phyloP scores from a whole-genome alignment of 2,329 filamentous ascomycete species.

The Penicillium sp. region DNA sequence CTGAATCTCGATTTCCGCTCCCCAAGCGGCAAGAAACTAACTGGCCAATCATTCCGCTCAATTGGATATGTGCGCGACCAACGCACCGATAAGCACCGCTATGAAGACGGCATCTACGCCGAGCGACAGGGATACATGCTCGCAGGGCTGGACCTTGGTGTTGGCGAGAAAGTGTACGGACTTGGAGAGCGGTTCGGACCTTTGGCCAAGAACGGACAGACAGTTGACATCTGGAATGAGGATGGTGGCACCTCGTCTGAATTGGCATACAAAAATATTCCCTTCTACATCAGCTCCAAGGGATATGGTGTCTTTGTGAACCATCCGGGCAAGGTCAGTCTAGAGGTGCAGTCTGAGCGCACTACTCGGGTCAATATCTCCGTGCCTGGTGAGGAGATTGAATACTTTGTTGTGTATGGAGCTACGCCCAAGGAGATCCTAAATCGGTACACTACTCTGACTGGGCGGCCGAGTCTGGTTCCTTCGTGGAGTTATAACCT shows the following conservation, averaged over 20 bases:
- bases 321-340: conserved; percentile 65
- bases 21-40: conserved; percentile 31
- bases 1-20: conserved; percentile 32
- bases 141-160: conserved; percentile 38
- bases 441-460: conserved; percentile 64
- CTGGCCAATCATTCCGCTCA: conserved; percentile 41
- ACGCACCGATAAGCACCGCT: conserved; percentile 33
- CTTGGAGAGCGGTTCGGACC: conserved; percentile 74
- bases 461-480: conserved; percentile 62
- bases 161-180: conserved; percentile 68
- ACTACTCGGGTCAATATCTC: conserved; percentile 68
- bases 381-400: conserved; percentile 66
- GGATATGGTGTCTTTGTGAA: conserved; percentile 78
- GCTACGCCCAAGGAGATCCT: conserved; percentile 70
- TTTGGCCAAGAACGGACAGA: conserved; percentile 73
- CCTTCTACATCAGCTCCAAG: conserved; percentile 52
- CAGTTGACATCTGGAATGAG: conserved; percentile 63
- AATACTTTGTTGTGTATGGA: conserved; percentile 73
- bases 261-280: conserved; percentile 44
- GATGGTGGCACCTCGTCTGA: conserved; percentile 49
- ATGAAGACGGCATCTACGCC: conserved; percentile 38
- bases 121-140: conserved; percentile 43
- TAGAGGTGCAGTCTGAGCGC: conserved; percentile 74
- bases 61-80: conserved; percentile 41
- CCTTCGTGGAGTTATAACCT: conserved; percentile 74